Percentiles rank a stretch among this genome's conserved stretches.
These are phyloP conservation scores for Trichophyton equinum DNA, from an alignment of 2,329 filamentous ascomycete species.

Conservation along the genomic window DNA sequence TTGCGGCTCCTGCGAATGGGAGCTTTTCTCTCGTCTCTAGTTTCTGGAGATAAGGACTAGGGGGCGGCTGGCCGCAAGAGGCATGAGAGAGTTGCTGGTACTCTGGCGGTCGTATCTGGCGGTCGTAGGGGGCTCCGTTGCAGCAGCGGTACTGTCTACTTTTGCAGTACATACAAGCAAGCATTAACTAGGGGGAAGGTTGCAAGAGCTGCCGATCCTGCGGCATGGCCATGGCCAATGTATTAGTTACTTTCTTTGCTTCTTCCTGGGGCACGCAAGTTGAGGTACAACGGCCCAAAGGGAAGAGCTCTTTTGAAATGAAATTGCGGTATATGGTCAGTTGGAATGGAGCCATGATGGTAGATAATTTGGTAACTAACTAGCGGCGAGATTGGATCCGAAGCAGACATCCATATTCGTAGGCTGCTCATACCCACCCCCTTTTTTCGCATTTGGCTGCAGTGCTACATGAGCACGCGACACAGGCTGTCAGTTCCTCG, in stretches of 20 bases:
- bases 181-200: neutral
- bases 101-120: neutral
- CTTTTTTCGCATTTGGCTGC: neutral
- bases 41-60: neutral
- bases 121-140: neutral
- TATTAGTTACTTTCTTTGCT: neutral
- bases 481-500: neutral
- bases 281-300: neutral
- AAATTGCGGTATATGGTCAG: too few relatives aligned
- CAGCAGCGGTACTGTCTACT: neutral
- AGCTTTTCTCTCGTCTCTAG: neutral
- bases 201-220: neutral
- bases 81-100: neutral
- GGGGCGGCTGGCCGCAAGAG: neutral
- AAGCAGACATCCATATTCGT: too few relatives aligned
- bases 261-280: neutral
- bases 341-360: neutral
- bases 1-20: neutral
- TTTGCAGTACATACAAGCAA: neutral
- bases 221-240: neutral
- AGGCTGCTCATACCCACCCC: too few relatives aligned
- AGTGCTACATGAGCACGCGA: conserved; percentile 1
- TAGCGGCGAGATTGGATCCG: neutral
- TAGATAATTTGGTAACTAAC: neutral
- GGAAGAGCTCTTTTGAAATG: neutral